Base-by-base conservation (phyloP, 1,139 yeast species). In the Schwanniomyces etchellsii region DNA sequence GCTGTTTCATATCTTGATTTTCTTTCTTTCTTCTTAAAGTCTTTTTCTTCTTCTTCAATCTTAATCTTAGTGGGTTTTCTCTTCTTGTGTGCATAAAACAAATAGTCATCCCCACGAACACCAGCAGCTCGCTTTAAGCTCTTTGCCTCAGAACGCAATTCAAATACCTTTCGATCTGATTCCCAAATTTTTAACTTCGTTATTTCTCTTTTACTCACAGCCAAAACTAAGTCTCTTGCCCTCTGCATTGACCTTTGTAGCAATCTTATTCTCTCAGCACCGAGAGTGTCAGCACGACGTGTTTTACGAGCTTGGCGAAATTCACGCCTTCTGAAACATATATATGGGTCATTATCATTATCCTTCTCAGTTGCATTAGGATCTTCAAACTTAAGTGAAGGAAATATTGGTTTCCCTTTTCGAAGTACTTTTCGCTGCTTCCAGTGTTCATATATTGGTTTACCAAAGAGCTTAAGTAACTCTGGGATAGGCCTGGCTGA, bases 261-360 rank as follows among this genome's bases (percentile, higher is more conserved):
- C 37, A 74, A 59, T 24, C 95, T 73, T 31, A 91, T 66, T 43
- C 91, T 76, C 53, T 89, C 96, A 5, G 91, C 83, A 42, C 94
- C 88, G 42, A 86, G 81, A 22, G 84, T 76, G 58, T 93, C 99
- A 0, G 96, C 86, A 42, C 97, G 75, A 54, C 99, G 77, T 0
- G 99, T 93, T 55, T 91, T 91, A 55, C 99, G 81, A 24, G 94
- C 94, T 52, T 85, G 96, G 42, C 98, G 77, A 43, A 88, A 81
- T 50, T 89, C 98, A 56, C 99, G 82, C 47, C 96, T 78, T 50
- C 99, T 76, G 64, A 93, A 91, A 61, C 96, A 86, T 27, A 88
- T 81, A 55, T 93, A 91, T 1, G 99, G 97, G 55, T 91, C 97
- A 37, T 74, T 77, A 48, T 91, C 98, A 44, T 75, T 75, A 48